Evolutionary conservation across 2,329 filamentous ascomycete species (phyloP), one percentile per base, ranked within the genome.

Genomic region (Talaromyces marneffei): DNA sequence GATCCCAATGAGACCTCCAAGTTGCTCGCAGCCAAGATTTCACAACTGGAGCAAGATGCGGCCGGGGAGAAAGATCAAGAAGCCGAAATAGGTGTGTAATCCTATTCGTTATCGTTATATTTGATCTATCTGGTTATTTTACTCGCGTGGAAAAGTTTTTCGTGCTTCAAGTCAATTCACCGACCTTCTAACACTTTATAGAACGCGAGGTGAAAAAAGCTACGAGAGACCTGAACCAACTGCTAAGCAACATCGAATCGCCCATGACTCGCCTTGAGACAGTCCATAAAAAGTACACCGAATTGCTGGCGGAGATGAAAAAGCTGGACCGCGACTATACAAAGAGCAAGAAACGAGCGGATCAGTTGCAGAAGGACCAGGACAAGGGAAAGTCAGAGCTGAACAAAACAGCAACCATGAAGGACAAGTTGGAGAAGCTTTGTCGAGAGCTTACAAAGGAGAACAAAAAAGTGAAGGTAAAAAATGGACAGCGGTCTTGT

Each of bases 381-480:
- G 94, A 99, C 73, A 87, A 90, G 67, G 89, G 89, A 61, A 87
- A 92, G 68, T 89, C 88, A 52, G 94, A 99, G 74, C 81, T 96
- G 60, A 93, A 87, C 77, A 96, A 96, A 78, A 93, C 92, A 23
- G 87, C 90, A 20, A 89, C 88, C 1, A 85, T 97, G 72, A 97
- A 96, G 75, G 92, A 97, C 74, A 97, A 97, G 77, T 81, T 99
- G 50, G 94, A 99, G 77, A 99, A 97, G 74, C 81, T 99, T 33
- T 97, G 92, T 70, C 83, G 94, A 61, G 94, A 99, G 75, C 83
- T 99, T 60, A 94, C 95, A 63, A 90, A 93, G 69, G 94, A 99
- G 72, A 99, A 99, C 75, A 97, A 97, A 77, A 95, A 96, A 78
- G 86, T 99, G 66, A 97, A 97, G 88, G 91, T 94, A 76, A 68